A percentile compares a stretch with the other conserved stretches of the same genome.
phyloP scores from a whole-genome alignment of 2,329 filamentous ascomycete species.

The Seiridium unicorne region DNA sequence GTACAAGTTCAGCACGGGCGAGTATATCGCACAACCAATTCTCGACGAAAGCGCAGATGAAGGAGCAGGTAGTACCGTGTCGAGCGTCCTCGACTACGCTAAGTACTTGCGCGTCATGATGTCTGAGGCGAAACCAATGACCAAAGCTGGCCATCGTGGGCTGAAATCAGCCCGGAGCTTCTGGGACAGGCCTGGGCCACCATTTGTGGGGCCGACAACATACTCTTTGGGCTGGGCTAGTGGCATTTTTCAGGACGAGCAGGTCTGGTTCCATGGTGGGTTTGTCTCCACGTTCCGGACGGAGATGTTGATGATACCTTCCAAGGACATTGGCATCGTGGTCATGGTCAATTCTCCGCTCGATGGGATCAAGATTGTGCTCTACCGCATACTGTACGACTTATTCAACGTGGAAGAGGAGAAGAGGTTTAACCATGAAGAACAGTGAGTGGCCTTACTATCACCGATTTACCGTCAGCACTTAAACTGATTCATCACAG shows the following conservation, averaged over 20 bases:
- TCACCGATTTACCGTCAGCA: not conserved
- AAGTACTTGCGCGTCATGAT: slow-evolving; percentile 32
- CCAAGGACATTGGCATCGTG: slow-evolving; percentile 28
- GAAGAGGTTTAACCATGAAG: slow-evolving; percentile 12
- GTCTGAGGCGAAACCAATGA: slow-evolving; percentile 22
- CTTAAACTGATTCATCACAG: not conserved
- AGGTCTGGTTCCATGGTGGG: slow-evolving; percentile 28
- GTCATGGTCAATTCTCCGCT: slow-evolving; percentile 23
- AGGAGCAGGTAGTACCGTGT: slow-evolving; percentile 43
- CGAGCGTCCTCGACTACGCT: slow-evolving; percentile 36
- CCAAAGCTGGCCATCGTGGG: slow-evolving; percentile 20
- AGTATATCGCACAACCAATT: slow-evolving; percentile 22
- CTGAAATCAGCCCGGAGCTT: slow-evolving; percentile 27
- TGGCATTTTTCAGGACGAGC: slow-evolving; percentile 21
- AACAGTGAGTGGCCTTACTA: slow-evolving; percentile 4
- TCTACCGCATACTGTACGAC: slow-evolving; percentile 29
- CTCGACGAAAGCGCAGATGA: slow-evolving; percentile 29
- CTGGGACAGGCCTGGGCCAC: slow-evolving; percentile 3
- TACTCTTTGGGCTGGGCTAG: slow-evolving; percentile 31
- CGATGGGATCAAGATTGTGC: slow-evolving; percentile 16
- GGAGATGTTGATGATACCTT: slow-evolving; percentile 31
- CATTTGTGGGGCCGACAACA: slow-evolving; percentile 16
- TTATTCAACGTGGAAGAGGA: slow-evolving; percentile 13
- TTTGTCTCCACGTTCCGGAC: slow-evolving; percentile 24
- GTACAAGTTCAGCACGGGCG: slow-evolving; percentile 28